Evolutionary conservation across 2,329 filamentous ascomycete genomes (phyloP), one percentile per base, ranked within the genome.

Genomic region (Ophiostoma sp.): DNA sequence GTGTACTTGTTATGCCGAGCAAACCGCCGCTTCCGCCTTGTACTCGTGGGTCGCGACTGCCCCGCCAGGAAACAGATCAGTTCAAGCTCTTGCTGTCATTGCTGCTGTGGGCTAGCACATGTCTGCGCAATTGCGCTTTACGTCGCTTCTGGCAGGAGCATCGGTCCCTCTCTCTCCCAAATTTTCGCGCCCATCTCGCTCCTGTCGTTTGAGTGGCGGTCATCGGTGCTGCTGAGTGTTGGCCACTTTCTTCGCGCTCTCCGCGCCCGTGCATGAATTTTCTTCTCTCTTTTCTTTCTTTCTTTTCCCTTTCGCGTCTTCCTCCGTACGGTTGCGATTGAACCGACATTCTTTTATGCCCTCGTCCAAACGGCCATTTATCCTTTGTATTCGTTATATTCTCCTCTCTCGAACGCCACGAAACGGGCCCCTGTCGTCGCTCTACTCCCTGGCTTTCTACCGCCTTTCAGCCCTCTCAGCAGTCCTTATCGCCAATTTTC

Each of bases 191-290:
- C n/a, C 17, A 12, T 22, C 28, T 69, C 66, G 66, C 66, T 69
- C 66, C 45, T 69, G 11, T 45, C 45, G 28, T 69, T 33, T 25
- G 48, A 55, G 66, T 69, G 45, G 66, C 66, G 66, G 66, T 36
- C 28, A 55, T 52, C 66, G 66, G 66, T 42, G 42, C 66, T 69
- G 64, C 64, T 69, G 66, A 69, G 66, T 69, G 66, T 69, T 52
- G 66, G 66, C 66, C 66, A 52, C 45, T 22, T 45, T 52, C 66
- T 36, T 68, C 45, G 66, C 45, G 45, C 45, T 50, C 64, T 69
- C 45, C 19, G 25, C 64, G 66, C 66, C 66, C 66, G 52, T 55
- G 66, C 45, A 69, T 69, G 45, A 50, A 39, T 52, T 52, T 69
- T 55, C 48, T 39, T 45, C 28, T 36, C 45, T 52, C 68, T 55